phyloP scores from a whole-genome alignment of 768 basidiomycete genomes.

The Lactarius deliciosus region DNA sequence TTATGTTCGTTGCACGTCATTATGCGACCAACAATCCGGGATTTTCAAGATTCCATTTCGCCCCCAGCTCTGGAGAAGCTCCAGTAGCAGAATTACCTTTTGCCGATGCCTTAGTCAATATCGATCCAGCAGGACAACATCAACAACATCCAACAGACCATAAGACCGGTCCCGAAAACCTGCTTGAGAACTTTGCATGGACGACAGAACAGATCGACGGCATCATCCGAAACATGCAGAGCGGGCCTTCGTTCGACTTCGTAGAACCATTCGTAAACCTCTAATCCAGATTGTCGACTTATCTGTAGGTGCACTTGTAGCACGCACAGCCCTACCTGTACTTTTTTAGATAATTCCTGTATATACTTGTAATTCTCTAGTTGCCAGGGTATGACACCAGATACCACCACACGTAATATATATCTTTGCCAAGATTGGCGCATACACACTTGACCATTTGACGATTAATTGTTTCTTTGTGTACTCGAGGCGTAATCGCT shows the following conservation, averaged over 20 bases:
- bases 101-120: background rate
- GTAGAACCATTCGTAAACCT: background rate
- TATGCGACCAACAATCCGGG: background rate
- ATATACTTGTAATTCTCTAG: conserved; percentile 20
- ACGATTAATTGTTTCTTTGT: background rate
- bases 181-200: conserved; percentile 14
- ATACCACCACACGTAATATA: conserved; percentile 13
- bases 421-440: background rate
- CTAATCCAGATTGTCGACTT: background rate
- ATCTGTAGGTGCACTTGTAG: conserved; percentile 5
- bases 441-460: background rate
- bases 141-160: background rate
- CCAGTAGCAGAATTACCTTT: background rate
- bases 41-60: conserved; percentile 6
- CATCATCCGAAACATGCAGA: conserved; percentile 12
- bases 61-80: background rate
- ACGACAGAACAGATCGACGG: conserved; percentile 14
- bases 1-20: conserved; percentile 15
- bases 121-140: background rate
- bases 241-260: background rate
- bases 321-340: conserved; percentile 1
- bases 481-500: background rate
- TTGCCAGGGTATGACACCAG: background rate
- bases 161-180: background rate
- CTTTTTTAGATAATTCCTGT: conserved; percentile 5